phyloP scores from a whole-genome alignment of 176 grass and related monocot genomes.

The Calamus simplicifolius region DNA sequence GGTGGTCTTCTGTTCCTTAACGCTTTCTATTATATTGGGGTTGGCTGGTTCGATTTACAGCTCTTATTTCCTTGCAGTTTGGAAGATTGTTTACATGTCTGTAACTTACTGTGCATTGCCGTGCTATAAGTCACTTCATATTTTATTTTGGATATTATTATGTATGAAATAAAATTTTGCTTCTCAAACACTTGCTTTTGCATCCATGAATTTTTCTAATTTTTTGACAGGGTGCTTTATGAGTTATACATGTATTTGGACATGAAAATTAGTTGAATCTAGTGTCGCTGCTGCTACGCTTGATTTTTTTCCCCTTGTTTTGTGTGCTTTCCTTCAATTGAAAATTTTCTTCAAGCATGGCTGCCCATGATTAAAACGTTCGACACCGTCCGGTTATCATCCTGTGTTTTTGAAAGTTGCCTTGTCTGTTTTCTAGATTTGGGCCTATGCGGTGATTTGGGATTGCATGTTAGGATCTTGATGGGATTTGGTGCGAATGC shows the following conservation, averaged over 20 bases:
- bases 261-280: background rate
- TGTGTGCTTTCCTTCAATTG: too few relatives aligned
- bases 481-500: constrained; percentile 36
- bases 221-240: background rate
- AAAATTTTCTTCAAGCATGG: too few relatives aligned
- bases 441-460: constrained; percentile 34
- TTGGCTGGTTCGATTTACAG: background rate
- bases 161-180: too few relatives aligned
- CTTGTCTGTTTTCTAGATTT: constrained; percentile 50
- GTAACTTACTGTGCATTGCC: background rate
- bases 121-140: too few relatives aligned
- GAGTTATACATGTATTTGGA: background rate
- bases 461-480: constrained; percentile 47
- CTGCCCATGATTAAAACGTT: constrained; percentile 5
- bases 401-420: constrained; percentile 44
- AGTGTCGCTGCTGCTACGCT: too few relatives aligned
- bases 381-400: constrained; percentile 19
- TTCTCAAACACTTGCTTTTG: too few relatives aligned
- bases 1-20: too few relatives aligned
- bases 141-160: too few relatives aligned
- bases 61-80: background rate
- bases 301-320: too few relatives aligned
- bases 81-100: background rate
- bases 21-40: background rate
- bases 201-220: too few relatives aligned